A percentile compares a stretch with the other conserved stretches of the same genome.
Evolutionary conservation across 371 early-diverging fungal species (phyloP).

Genomic region (Neoconidiobolus thromboides): DNA sequence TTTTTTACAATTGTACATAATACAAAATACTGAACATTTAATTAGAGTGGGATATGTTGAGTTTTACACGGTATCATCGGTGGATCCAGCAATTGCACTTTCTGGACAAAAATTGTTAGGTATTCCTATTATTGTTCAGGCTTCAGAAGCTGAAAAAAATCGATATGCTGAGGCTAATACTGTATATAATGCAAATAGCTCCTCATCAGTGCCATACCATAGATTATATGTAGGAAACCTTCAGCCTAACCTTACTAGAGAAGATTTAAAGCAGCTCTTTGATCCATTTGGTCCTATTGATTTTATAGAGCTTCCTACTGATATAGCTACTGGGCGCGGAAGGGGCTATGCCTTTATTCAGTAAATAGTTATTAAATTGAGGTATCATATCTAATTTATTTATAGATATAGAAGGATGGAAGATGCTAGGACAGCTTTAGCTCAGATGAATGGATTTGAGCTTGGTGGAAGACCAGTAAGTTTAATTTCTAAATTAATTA

Average conservation of each 20-base stretch:
- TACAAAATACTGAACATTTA: not conserved
- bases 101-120: constrained; percentile 81
- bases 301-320: constrained; percentile 57
- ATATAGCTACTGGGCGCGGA: constrained; percentile 59
- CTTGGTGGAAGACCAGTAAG: constrained; percentile 47
- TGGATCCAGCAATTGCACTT: constrained; percentile 62
- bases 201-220: constrained; percentile 28
- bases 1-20: no score
- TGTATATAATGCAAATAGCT: constrained; percentile 3
- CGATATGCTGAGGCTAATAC: constrained; percentile 27
- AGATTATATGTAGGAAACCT: constrained; percentile 68
- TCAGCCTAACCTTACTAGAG: constrained; percentile 58
- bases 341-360: constrained; percentile 80
- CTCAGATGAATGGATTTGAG: constrained; percentile 73
- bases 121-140: constrained; percentile 81
- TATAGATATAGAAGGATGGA: constrained; percentile 41
- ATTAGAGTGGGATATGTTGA: constrained; percentile 72
- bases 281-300: constrained; percentile 79
- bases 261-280: constrained; percentile 65
- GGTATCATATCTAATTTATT: not conserved
- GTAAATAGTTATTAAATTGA: constrained; percentile 18
- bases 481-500: not conserved
- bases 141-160: constrained; percentile 88
- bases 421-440: constrained; percentile 65
- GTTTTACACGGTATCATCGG: constrained; percentile 73